Percentiles rank a stretch among this genome's conserved stretches.
Conservation (phyloP, 2,329 filamentous ascomycete species). For the Diaporthe caulivora region DNA sequence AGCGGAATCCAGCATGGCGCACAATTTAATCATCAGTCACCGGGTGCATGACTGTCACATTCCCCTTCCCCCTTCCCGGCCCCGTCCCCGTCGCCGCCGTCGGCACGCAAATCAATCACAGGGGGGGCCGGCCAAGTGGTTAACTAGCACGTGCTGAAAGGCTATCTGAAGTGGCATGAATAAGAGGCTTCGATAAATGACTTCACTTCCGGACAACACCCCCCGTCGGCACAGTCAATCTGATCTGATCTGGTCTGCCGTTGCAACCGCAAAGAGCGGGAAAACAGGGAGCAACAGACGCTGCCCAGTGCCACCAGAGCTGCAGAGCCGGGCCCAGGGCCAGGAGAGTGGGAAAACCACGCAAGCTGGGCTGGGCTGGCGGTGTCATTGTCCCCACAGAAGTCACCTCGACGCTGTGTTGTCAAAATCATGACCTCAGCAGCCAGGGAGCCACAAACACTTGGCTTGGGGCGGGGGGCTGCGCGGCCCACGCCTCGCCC, state of each 20-base stretch:
- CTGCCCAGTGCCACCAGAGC: too few species aligned
- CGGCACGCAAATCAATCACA: conserved; percentile 2
- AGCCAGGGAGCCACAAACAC: not conserved
- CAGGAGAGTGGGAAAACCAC: not conserved
- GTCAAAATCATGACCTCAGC: conserved; percentile 29
- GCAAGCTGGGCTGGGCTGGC: conserved; percentile 6
- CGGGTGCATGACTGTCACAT: not conserved
- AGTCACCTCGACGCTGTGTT: conserved; percentile 10
- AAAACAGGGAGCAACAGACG: not conserved
- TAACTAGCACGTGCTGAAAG: conserved; percentile 16
- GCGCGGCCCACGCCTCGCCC: conserved; percentile 1
- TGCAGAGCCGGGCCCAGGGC: not conserved
- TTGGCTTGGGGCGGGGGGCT: not conserved
- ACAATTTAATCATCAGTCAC: not conserved
- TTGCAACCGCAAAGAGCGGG: not conserved
- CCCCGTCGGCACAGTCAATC: not conserved
- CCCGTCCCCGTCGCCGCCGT: conserved; percentile 2
- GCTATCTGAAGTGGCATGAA: not conserved
- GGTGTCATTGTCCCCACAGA: conserved; percentile 14
- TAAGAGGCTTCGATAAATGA: not conserved
- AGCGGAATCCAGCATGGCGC: conserved; percentile 11
- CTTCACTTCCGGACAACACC: not conserved
- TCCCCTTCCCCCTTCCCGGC: not conserved
- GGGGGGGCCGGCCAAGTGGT: too few species aligned
- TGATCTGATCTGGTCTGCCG: conserved; percentile 17